Evolutionary conservation across 192 early-diverging fungal genomes (phyloP).

Genomic region (Mortierella antarctica): DNA sequence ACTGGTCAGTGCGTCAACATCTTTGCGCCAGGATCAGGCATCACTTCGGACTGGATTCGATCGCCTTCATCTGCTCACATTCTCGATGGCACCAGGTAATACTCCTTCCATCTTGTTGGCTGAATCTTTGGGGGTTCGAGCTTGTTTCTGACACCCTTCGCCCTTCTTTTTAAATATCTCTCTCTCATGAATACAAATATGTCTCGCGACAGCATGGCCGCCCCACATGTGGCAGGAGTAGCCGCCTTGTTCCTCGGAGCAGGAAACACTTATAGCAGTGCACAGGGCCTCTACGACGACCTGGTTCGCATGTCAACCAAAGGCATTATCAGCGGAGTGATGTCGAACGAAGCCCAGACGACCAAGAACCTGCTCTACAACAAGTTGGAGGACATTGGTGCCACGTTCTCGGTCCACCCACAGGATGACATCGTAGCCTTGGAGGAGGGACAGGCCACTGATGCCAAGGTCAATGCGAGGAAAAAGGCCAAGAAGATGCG

Average conservation of each 20-base stretch:
- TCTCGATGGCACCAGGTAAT: slow-evolving; percentile 63
- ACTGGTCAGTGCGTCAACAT: slow-evolving; percentile 90
- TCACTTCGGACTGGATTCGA: slow-evolving; percentile 37
- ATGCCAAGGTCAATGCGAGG: no score
- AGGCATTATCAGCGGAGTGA: slow-evolving; percentile 7
- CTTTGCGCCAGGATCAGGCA: slow-evolving; percentile 79
- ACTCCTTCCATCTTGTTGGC: no score
- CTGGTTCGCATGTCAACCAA: slow-evolving; percentile 13
- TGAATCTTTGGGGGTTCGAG: no score
- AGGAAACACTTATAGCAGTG: slow-evolving; percentile 20
- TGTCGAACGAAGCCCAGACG: not conserved
- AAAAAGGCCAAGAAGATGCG: no score
- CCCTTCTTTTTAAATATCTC: no score
- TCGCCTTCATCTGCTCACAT: slow-evolving; percentile 20
- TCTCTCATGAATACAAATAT: no score
- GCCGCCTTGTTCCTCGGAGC: slow-evolving; percentile 54
- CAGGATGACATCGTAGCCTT: not conserved
- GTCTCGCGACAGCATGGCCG: slow-evolving; percentile 53
- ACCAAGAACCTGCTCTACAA: slow-evolving; percentile 26
- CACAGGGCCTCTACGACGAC: slow-evolving; percentile 46
- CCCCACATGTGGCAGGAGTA: slow-evolving; percentile 61
- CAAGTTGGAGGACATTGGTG: slow-evolving; percentile 29
- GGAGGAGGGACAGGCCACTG: no score
- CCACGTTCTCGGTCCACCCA: not conserved
- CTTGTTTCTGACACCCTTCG: no score